Base-by-base conservation (phyloP, 257 asterid genomes). In the Nicotiana attenuata region DNA sequence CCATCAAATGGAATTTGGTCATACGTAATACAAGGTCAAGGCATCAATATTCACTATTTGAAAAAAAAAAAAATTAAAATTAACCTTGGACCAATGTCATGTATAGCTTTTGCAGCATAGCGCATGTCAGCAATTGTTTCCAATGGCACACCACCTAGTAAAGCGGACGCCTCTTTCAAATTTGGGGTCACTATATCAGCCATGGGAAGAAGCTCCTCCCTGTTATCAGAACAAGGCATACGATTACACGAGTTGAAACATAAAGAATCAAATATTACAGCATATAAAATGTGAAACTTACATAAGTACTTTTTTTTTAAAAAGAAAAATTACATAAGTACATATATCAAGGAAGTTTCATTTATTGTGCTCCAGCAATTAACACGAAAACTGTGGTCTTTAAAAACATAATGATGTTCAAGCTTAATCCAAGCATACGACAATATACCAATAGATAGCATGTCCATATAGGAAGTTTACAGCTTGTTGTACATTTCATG, bases 131-230 rank as follows among this genome's bases (percentile, higher is more conserved):
- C 91, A 77, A 94, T 86, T 82, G 97, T 89, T 87, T 90, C 87
- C 82, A 96, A 78, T 2, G 89, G 88, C 66, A 81, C 76, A 10
- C 98, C 96, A 84, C 97, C 98, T 77, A 96, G 92, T 85, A 96
- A 83, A 76, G 92, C 92, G 84, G 98, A 94, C 3, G 99, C 97
- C 87, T 96, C 98, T 83, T 82, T 92, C 81, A 96, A 71, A 89
- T 96, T 96, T 76, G 99, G 99, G 68, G 99, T 96, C 86, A 92
- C 98, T 76, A 96, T 75, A 85, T 92, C 97, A 31, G 98, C 97
- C 92, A 92, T 84, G 16, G 97, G 99, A 85, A 96, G 92, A 88
- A 96, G 97, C 80, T 91, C 93, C 73, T 92, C 95, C 91, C 99
- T 96, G 47, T 69, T 50, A 84, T 82, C 31, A 69, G 68, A 68